These are phyloP conservation scores for Clonostachys rhizophaga DNA, from an alignment of 2,329 filamentous ascomycete species.

Conservation along the genomic window DNA sequence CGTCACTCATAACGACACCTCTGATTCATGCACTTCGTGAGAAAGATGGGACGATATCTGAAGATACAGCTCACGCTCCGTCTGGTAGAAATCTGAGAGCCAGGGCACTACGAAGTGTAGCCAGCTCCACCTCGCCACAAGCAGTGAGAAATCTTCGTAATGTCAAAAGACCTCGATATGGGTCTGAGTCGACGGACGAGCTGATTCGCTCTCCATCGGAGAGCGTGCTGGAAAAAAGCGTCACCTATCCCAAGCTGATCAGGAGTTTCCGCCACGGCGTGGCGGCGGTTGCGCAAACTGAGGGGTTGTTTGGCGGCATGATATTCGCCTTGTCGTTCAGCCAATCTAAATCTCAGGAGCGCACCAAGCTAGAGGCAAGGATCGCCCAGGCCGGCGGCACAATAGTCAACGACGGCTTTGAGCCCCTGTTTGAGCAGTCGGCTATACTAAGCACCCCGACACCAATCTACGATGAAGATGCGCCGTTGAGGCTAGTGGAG, in stretches of 20 bases:
- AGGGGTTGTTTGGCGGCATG: conserved; percentile 69
- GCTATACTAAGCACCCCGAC: conserved; percentile 23
- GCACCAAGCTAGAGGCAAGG: conserved; percentile 45
- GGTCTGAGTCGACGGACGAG: conserved; percentile 43
- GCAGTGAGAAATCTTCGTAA: not conserved
- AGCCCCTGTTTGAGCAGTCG: conserved; percentile 65
- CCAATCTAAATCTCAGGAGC: conserved; percentile 34
- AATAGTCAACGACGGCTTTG: conserved; percentile 71
- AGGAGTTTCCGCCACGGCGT: conserved; percentile 17
- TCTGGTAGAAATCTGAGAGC: not conserved
- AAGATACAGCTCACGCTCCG: too few relatives aligned
- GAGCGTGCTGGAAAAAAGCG: conserved; percentile 28
- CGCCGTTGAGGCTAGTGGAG: conserved; percentile 45
- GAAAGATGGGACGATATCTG: not conserved
- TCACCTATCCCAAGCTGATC: conserved; percentile 18
- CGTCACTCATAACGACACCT: not conserved
- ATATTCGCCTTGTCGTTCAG: conserved; percentile 77
- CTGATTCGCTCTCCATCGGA: conserved; percentile 31
- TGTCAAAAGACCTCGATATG: conserved; percentile 14
- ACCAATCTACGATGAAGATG: conserved; percentile 19
- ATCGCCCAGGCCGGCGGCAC: conserved; percentile 70
- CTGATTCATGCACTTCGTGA: not conserved
- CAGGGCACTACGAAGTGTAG: conserved; percentile 5
- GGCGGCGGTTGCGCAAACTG: conserved; percentile 15
- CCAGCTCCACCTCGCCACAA: conserved; percentile 19